phyloP scores from a whole-genome alignment of 1,139 yeast species.

The Hansenula anomala region DNA sequence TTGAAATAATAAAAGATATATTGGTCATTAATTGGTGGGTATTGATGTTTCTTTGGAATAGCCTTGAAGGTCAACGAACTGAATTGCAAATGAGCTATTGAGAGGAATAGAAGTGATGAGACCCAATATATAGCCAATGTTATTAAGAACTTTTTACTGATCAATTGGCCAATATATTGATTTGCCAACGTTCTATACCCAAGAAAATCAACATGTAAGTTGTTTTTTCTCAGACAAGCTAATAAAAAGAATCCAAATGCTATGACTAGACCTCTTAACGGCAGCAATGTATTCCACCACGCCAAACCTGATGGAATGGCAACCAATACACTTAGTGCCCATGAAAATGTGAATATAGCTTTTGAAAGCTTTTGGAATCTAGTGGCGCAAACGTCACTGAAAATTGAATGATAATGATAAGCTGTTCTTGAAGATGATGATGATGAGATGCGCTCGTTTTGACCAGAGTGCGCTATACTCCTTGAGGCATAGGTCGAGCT shows the following conservation, averaged over 20 bases:
- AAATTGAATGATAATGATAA: conserved; percentile 32
- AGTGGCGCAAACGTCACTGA: conserved; percentile 33
- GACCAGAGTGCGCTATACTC: too few species aligned
- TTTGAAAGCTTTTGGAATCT: conserved; percentile 34
- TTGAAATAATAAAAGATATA: conserved; percentile 50
- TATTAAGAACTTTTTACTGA: conserved; percentile 35
- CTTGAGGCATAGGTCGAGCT: not conserved
- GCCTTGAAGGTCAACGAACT: conserved; percentile 21
- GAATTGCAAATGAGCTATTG: conserved; percentile 28
- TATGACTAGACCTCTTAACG: conserved; percentile 17
- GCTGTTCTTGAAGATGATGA: conserved; percentile 8
- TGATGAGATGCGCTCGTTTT: not conserved
- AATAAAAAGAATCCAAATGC: conserved; percentile 33
- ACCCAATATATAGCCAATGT: conserved; percentile 33
- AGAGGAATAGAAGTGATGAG: conserved; percentile 35
- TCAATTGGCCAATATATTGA: conserved; percentile 43
- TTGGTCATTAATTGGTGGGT: conserved; percentile 57
- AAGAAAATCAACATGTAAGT: conserved; percentile 47
- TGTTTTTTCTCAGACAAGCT: conserved; percentile 43
- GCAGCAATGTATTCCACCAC: conserved; percentile 18
- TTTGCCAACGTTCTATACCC: conserved; percentile 45
- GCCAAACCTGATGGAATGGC: conserved; percentile 24
- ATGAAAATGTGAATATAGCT: conserved; percentile 29
- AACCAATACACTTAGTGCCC: conserved; percentile 25
- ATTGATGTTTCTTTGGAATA: conserved; percentile 41